phyloP scores from a whole-genome alignment of 495 filamentous ascomycete species.

The Elasticomyces elasticus region DNA sequence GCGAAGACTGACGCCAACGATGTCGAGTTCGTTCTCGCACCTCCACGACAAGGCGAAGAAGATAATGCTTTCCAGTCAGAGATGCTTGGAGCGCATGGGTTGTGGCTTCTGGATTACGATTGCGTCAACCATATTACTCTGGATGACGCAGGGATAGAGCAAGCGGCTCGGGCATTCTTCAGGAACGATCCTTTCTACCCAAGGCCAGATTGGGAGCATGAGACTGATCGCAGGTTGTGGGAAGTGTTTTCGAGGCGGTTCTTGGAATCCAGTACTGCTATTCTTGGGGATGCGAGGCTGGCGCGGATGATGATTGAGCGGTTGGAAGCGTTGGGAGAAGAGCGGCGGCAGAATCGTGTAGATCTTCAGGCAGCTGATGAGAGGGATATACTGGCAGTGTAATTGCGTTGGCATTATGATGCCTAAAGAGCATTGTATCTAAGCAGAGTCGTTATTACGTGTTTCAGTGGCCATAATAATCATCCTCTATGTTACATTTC shows the following conservation, averaged over 20 bases:
- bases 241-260: slow-evolving; percentile 2
- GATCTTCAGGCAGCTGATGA: no score
- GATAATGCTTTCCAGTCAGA: not conserved
- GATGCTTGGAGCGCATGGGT: slow-evolving; percentile 6
- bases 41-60: slow-evolving; percentile 5
- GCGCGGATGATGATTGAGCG: not conserved
- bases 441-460: no score
- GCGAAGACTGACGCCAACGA: slow-evolving; percentile 25
- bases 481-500: no score
- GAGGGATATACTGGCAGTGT: no score
- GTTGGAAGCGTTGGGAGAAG: slow-evolving; percentile 4
- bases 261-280: not conserved
- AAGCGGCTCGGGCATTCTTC: slow-evolving; percentile 22
- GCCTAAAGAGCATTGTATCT: no score
- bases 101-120: slow-evolving; percentile 30
- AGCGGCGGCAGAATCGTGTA: not conserved
- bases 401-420: no score
- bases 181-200: slow-evolving; percentile 27
- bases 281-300: slow-evolving; percentile 1
- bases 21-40: slow-evolving; percentile 27
- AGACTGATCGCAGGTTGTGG: slow-evolving; percentile 16
- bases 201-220: slow-evolving; percentile 4
- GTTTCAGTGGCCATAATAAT: no score
- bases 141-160: slow-evolving; percentile 20
- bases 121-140: slow-evolving; percentile 16